phyloP scores from a whole-genome alignment of 1,284 basidiomycete species.

The Rhodotorula sp. region DNA sequence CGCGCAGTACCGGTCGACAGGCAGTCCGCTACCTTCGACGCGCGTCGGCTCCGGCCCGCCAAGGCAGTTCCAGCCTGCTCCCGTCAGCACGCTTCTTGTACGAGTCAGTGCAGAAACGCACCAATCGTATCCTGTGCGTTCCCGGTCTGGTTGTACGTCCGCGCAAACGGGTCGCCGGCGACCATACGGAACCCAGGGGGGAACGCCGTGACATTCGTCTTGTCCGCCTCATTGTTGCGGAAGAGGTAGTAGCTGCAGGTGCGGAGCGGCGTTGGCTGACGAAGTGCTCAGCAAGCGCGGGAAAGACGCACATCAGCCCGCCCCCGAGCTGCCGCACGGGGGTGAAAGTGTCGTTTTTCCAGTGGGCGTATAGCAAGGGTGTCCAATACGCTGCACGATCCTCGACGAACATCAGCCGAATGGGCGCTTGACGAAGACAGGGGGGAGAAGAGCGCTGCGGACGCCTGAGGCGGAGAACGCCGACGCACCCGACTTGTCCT shows the following conservation, averaged over 20 bases:
- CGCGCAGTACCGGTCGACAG: conserved; percentile 51
- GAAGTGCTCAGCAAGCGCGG: neutral
- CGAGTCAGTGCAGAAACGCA: neutral
- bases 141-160: conserved; percentile 51
- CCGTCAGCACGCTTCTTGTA: too few relatives aligned
- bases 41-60: neutral
- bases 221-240: conserved; percentile 28
- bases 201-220: conserved; percentile 53
- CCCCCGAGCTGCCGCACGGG: conserved; percentile 25
- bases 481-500: conserved; percentile 33
- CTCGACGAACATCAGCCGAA: too few relatives aligned
- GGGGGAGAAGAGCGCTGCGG: neutral
- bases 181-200: conserved; percentile 58
- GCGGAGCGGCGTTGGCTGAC: neutral
- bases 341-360: conserved; percentile 29
- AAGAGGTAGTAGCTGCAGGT: conserved; percentile 18
- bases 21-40: conserved; percentile 52
- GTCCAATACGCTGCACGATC: conserved; percentile 16
- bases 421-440: neutral
- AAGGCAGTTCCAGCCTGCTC: conserved; percentile 1
- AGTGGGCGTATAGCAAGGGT: conserved; percentile 40
- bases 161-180: conserved; percentile 53
- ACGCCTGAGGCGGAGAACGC: neutral
- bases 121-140: neutral
- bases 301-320: conserved; percentile 3